Evolutionary conservation across 2,329 filamentous ascomycete species (phyloP).

Genomic region (Cercospora nicotianae): DNA sequence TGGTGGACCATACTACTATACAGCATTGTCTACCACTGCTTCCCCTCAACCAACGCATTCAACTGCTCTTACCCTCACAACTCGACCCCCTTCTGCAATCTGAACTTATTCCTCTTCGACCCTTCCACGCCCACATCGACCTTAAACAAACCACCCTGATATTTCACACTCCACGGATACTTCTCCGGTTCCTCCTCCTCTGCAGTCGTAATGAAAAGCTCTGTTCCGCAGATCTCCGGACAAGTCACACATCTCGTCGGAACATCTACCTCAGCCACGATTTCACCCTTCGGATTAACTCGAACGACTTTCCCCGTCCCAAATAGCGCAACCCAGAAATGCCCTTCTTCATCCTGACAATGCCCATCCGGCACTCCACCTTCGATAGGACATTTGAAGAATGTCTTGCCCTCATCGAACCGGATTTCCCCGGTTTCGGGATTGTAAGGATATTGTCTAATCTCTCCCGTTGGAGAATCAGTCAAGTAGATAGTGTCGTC

Average conservation of each 20-base stretch:
- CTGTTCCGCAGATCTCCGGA: slow-evolving; percentile 71
- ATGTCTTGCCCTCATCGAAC: slow-evolving; percentile 63
- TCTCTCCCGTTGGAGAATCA: slow-evolving; percentile 69
- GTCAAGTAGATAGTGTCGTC: slow-evolving; percentile 78
- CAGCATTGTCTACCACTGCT: too few relatives aligned
- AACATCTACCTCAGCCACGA: slow-evolving; percentile 72
- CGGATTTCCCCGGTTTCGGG: slow-evolving; percentile 61
- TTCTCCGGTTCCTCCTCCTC: slow-evolving; percentile 66
- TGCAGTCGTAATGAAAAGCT: slow-evolving; percentile 78
- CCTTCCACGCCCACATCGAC: slow-evolving; percentile 74
- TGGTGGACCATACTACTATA: too few relatives aligned
- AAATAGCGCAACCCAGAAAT: slow-evolving; percentile 86
- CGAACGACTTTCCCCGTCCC: slow-evolving; percentile 74
- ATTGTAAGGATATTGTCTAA: slow-evolving; percentile 76
- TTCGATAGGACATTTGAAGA: slow-evolving; percentile 68
- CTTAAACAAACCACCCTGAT: slow-evolving; percentile 71
- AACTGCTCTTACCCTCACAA: neutral
- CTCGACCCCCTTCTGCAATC: slow-evolving; percentile 38
- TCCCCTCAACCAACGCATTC: neutral
- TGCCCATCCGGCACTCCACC: slow-evolving; percentile 76
- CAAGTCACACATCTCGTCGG: slow-evolving; percentile 81
- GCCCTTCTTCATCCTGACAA: slow-evolving; percentile 78
- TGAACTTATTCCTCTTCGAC: slow-evolving; percentile 64
- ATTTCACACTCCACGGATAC: slow-evolving; percentile 61
- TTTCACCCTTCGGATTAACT: slow-evolving; percentile 66